Evolutionary conservation across 371 early-diverging fungal species (phyloP).

Genomic region (Mucor mucedo): DNA sequence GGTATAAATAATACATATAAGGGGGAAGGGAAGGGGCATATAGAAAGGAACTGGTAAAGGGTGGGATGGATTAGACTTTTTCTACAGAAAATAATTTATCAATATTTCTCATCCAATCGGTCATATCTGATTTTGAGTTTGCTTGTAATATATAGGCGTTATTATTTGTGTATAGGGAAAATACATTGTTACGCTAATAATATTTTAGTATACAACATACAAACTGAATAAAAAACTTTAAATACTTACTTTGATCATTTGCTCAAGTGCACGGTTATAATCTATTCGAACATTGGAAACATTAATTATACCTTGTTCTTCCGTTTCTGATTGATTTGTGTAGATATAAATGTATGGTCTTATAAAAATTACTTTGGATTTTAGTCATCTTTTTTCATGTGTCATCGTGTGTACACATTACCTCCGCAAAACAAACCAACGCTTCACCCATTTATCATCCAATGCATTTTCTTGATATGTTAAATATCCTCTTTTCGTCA

Average conservation of each 20-base stretch:
- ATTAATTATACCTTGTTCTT: conserved; percentile 76
- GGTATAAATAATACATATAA: not conserved
- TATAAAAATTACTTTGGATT: not conserved
- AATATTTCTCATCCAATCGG: conserved; percentile 76
- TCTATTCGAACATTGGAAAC: conserved; percentile 70
- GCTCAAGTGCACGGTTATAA: conserved; percentile 64
- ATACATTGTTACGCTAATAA: conserved; percentile 63
- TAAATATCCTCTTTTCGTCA: conserved; percentile 64
- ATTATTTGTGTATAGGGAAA: conserved; percentile 77
- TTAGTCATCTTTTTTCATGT: conserved; percentile 16
- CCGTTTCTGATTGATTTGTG: conserved; percentile 60
- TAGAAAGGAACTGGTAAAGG: not conserved
- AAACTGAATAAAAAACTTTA: not conserved
- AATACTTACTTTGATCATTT: conserved; percentile 38
- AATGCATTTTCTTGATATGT: conserved; percentile 64
- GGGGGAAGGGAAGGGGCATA: not conserved
- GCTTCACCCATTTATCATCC: conserved; percentile 73
- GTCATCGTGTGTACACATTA: conserved; percentile 22
- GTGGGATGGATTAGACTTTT: conserved; percentile 5
- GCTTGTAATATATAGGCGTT: conserved; percentile 80
- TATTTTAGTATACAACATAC: not conserved
- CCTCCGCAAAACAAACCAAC: conserved; percentile 85
- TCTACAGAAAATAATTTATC: conserved; percentile 57
- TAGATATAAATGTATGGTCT: conserved; percentile 84
- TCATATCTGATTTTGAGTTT: conserved; percentile 66